A percentile compares a stretch with the other conserved stretches of the same genome.
These are phyloP conservation scores for Garcia nutans DNA, from an alignment of 345 rosid genomes.

Conservation along the genomic window DNA sequence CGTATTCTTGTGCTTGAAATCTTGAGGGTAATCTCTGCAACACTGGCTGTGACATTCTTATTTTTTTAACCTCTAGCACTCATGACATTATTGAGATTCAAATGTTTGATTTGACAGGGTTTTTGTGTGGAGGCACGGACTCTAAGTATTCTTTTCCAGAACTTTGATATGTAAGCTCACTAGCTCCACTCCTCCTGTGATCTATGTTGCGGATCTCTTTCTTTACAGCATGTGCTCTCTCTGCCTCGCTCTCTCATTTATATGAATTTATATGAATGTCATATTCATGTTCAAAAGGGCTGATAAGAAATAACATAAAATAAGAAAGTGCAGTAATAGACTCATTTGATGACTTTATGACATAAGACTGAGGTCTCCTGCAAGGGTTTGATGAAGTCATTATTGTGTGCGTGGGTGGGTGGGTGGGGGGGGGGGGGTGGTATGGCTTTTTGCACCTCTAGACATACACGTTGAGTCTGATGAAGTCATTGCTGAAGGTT, in stretches of 20 bases:
- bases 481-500: neutral
- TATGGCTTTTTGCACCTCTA: neutral
- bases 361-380: neutral
- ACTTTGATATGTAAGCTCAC: slow-evolving; percentile 85
- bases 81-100: slow-evolving; percentile 1
- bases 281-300: neutral
- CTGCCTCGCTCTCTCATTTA: neutral
- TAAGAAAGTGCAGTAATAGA: neutral
- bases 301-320: neutral
- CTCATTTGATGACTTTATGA: neutral
- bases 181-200: slow-evolving; percentile 22
- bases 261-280: neutral
- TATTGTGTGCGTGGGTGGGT: neutral
- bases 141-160: slow-evolving; percentile 74
- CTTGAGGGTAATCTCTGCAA: slow-evolving; percentile 66
- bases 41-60: neutral
- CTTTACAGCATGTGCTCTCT: neutral
- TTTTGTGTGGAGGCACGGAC: slow-evolving; percentile 97
- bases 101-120: slow-evolving; percentile 57
- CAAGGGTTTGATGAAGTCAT: neutral
- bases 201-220: slow-evolving; percentile 19
- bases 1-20: slow-evolving; percentile 99
- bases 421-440: neutral
- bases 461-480: neutral
- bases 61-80: neutral